These are phyloP conservation scores for Acer saccharum DNA, from an alignment of 345 rosid species.

Conservation along the genomic window DNA sequence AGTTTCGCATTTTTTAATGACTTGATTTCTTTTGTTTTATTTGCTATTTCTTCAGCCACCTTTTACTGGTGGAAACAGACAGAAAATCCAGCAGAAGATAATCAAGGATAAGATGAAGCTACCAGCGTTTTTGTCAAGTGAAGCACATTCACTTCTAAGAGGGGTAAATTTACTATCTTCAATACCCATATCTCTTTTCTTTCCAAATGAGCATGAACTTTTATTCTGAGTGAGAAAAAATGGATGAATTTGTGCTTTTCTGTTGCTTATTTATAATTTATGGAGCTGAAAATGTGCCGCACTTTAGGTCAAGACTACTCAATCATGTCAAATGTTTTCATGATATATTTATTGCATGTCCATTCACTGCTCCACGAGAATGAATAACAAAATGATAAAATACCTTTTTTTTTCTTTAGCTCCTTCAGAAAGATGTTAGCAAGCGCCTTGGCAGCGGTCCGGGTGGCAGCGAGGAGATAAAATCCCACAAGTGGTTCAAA, in stretches of 20 bases:
- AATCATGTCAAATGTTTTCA: not conserved
- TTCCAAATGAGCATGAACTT: not conserved
- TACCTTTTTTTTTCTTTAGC: conserved; percentile 26
- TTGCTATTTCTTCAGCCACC: conserved; percentile 45
- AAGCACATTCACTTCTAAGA: conserved; percentile 49
- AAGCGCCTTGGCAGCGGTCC: conserved; percentile 51
- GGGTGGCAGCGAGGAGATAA: conserved; percentile 46
- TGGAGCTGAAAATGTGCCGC: not conserved
- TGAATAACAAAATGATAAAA: not conserved
- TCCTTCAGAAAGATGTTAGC: conserved; percentile 46
- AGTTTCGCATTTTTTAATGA: not conserved
- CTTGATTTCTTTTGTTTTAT: not conserved
- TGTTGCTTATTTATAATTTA: not conserved
- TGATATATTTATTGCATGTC: not conserved
- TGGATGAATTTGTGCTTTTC: not conserved
- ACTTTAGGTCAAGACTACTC: not conserved
- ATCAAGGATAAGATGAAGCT: conserved; percentile 51
- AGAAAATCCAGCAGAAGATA: conserved; percentile 53
- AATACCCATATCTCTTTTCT: not conserved
- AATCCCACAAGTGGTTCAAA: conserved; percentile 55
- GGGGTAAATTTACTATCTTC: conserved; percentile 34
- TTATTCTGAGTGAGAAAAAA: not conserved
- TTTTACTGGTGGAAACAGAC: conserved; percentile 47
- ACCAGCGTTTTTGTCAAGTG: conserved; percentile 47
- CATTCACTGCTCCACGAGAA: not conserved